phyloP scores from a whole-genome alignment of 83 land plant species.

The Diphasiastrum complanatum region DNA sequence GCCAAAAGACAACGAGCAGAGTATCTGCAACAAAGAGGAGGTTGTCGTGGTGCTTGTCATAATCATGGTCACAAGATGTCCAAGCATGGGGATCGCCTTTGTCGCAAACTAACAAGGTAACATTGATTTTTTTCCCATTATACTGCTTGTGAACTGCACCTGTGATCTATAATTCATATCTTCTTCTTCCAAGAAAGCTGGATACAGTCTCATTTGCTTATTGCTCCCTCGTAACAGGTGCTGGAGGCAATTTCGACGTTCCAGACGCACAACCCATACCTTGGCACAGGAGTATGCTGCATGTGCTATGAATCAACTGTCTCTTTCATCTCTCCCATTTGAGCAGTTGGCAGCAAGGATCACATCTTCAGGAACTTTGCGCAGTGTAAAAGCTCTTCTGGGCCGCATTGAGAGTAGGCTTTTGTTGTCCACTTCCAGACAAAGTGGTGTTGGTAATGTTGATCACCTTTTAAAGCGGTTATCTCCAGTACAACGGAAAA shows the following conservation, averaged over 20 bases:
- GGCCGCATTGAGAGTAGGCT: slow-evolving; percentile 81
- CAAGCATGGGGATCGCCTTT: slow-evolving; percentile 72
- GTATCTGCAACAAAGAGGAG: slow-evolving; percentile 66
- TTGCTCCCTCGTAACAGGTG: slow-evolving; percentile 38
- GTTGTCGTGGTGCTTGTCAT: slow-evolving; percentile 31
- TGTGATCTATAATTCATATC: not conserved
- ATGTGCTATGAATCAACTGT: slow-evolving; percentile 41
- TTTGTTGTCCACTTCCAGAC: slow-evolving; percentile 25
- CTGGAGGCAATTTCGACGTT: slow-evolving; percentile 75
- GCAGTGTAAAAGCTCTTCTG: slow-evolving; percentile 69
- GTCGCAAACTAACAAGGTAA: slow-evolving; percentile 79
- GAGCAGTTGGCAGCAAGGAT: slow-evolving; percentile 81
- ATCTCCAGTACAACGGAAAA: slow-evolving; percentile 48
- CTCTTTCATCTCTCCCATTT: slow-evolving; percentile 66
- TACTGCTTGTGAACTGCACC: slow-evolving; percentile 1
- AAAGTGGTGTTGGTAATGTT: slow-evolving; percentile 37
- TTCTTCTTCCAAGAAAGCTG: not conserved
- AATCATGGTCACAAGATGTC: slow-evolving; percentile 42
- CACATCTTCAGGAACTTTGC: slow-evolving; percentile 56
- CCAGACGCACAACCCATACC: slow-evolving; percentile 53
- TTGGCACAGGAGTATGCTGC: slow-evolving; percentile 56
- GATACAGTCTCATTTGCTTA: not conserved
- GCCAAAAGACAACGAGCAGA: slow-evolving; percentile 84
- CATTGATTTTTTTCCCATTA: not conserved
- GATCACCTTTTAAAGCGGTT: slow-evolving; percentile 80